Evolutionary conservation across 2,329 filamentous ascomycete genomes (phyloP), one percentile per base, ranked within the genome.

Genomic region (Exophiala phaeomuriformis): DNA sequence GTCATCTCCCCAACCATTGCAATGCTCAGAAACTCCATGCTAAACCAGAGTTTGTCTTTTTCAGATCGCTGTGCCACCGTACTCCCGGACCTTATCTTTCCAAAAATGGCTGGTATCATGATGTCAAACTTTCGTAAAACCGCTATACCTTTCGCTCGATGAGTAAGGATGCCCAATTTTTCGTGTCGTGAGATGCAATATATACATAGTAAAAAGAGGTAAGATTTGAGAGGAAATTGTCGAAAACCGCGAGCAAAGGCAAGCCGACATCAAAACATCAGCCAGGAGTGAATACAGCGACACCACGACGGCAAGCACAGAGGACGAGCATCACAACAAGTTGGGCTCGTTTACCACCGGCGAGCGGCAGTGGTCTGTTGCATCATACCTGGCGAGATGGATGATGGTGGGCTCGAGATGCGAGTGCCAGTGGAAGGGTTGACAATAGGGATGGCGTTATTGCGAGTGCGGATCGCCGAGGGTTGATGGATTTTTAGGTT

Each of bases 391-490:
- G 82, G 82, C 52, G 81, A 83, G 66, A 84, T 78, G 61, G 80
- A 83, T 58, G 85, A 85, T 29, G 91, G 89, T 63, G 91, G 91
- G 75, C 89, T 95, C 52, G 89, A 84, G 77, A 96, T 85, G 66
- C 83, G 81, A 70, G 90, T 83, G 67, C 93, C 90, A 53, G 91
- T 96, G 63, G 82, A 87, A 51, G 93, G 93, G 77, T 98, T 95
- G 72, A 97, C 88, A 69, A 98, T 98, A 55, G 91, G 91, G 63
- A 97, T 97, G 66, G 93, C 89, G 71, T 96, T 97, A 72, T 90
- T 88, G 35, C 61, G 55, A 9, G 57, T 57, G 63, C 93, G 88
- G 60, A 90, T 88, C 58, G 90, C 88, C 58, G 90, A 80, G 57
- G 90, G 89, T 76, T 96, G 91, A 73, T 95, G 89, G 59, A 94